Base-by-base conservation (phyloP, 495 filamentous ascomycete species). In the Clohesyomyces aquaticus region DNA sequence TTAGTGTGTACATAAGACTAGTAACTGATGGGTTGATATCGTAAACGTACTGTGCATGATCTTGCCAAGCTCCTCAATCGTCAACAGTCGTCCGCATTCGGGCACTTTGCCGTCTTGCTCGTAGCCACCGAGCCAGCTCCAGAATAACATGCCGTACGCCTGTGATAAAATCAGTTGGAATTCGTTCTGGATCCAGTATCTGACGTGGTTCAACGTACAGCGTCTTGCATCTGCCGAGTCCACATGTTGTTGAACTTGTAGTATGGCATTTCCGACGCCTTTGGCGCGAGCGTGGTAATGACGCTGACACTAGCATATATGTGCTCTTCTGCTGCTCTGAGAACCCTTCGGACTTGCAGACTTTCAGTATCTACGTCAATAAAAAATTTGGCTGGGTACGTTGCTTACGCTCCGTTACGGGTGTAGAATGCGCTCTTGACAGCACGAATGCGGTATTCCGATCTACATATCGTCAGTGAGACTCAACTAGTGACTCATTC, bases 231-330 rank as follows among this genome's bases (percentile, higher is more conserved):
- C 65, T 90, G 85, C 27, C 90, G 84, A 6, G 83, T 81, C 95
- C 95, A 98, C 72, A 90, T 78, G 19, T 79, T 77, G 72, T 97
- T 98, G 76, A 93, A 88, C 79, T 96, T 96, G 85, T 96, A 98
- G 77, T 96, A 98, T 0, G 94, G 93, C 70, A 93, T 86, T 67
- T 88, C 78, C 41, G 91, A 91, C 6, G 91, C 88, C 51, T 90
- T 83, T 45, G 77, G 74, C 47, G 85, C 82, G 48, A 98, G 83
- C 55, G 83, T 82, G 21, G 70, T 62, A 23, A 92, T 77, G 25
- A 77, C 80, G 16, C 79, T 74, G 32, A 84, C 74, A 68, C 88
- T 80, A 23, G 83, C 75, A 56, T 77, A 72, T 75, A 92, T 85
- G 19, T 79, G 77, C 28, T 76, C 72, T 62, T 85, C 78, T 4